These are phyloP conservation scores for Hydrangea macrophylla DNA, from an alignment of 148 eudicot species.

Conservation along the genomic window DNA sequence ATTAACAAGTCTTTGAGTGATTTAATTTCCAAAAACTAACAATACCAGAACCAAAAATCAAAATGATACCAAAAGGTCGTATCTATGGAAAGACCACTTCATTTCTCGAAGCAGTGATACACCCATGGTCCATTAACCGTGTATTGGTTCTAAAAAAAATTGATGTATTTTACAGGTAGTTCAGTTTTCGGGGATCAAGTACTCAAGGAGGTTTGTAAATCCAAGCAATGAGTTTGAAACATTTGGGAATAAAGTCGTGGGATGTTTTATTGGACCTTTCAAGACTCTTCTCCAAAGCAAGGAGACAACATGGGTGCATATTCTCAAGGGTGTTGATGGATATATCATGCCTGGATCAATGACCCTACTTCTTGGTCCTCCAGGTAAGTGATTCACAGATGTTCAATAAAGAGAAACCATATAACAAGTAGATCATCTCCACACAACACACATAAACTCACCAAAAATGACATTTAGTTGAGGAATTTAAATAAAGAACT, in stretches of 20 bases:
- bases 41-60: too few relatives aligned
- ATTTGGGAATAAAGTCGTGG: slow-evolving; percentile 16
- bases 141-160: background rate
- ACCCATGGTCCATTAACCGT: too few relatives aligned
- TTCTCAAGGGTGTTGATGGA: slow-evolving; percentile 8
- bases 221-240: slow-evolving; percentile 7
- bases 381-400: slow-evolving; percentile 1
- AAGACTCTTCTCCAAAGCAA: slow-evolving; percentile 7
- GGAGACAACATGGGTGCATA: slow-evolving; percentile 5
- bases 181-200: slow-evolving; percentile 16
- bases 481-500: too few relatives aligned
- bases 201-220: slow-evolving; percentile 3
- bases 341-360: slow-evolving; percentile 21
- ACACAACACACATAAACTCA: too few relatives aligned
- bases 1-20: too few relatives aligned
- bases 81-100: too few relatives aligned
- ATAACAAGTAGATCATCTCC: too few relatives aligned
- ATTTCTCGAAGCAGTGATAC: too few relatives aligned
- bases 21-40: too few relatives aligned
- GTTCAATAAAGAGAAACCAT: background rate
- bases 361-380: slow-evolving; percentile 18
- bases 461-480: too few relatives aligned
- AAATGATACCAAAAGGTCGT: too few relatives aligned
- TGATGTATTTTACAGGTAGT: slow-evolving; percentile 10
- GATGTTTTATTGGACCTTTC: slow-evolving; percentile 9